Evolutionary conservation across 2,329 filamentous ascomycete genomes (phyloP).

Genomic region (Colletotrichum karsti): DNA sequence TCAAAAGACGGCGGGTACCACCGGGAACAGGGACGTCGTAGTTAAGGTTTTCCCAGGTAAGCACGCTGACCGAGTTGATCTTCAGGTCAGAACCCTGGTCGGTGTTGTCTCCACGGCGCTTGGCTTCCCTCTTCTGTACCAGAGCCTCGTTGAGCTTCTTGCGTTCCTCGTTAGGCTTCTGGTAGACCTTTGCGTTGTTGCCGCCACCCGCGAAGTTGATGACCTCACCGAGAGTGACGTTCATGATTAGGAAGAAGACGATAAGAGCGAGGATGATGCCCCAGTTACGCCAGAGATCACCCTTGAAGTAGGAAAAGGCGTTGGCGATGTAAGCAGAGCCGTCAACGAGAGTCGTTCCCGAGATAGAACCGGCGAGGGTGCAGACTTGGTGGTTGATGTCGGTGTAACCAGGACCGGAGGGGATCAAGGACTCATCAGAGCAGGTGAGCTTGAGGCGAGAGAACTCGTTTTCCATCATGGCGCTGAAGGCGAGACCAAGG

Average conservation of each 20-base stretch:
- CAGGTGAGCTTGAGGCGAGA: conserved; percentile 74
- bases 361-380: conserved; percentile 76
- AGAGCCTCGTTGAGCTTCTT: conserved; percentile 72
- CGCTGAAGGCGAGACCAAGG: conserved; percentile 77
- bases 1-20: conserved; percentile 64
- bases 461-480: conserved; percentile 91
- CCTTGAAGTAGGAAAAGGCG: conserved; percentile 72
- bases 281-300: conserved; percentile 83
- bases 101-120: conserved; percentile 55
- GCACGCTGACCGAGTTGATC: conserved; percentile 69
- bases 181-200: conserved; percentile 81
- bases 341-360: conserved; percentile 70
- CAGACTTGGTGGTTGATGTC: conserved; percentile 82
- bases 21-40: conserved; percentile 74
- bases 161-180: conserved; percentile 73
- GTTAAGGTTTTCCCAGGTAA: conserved; percentile 88
- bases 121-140: conserved; percentile 64
- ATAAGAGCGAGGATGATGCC: conserved; percentile 83
- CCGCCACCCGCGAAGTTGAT: conserved; percentile 83
- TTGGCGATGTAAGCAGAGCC: conserved; percentile 75
- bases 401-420: conserved; percentile 73
- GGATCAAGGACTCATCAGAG: conserved; percentile 72
- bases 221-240: conserved; percentile 81
- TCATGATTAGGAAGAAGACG: conserved; percentile 76
- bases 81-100: conserved; percentile 57